These are phyloP conservation scores for Xylaria flabelliformis DNA, from an alignment of 495 filamentous ascomycete genomes.

Conservation along the genomic window DNA sequence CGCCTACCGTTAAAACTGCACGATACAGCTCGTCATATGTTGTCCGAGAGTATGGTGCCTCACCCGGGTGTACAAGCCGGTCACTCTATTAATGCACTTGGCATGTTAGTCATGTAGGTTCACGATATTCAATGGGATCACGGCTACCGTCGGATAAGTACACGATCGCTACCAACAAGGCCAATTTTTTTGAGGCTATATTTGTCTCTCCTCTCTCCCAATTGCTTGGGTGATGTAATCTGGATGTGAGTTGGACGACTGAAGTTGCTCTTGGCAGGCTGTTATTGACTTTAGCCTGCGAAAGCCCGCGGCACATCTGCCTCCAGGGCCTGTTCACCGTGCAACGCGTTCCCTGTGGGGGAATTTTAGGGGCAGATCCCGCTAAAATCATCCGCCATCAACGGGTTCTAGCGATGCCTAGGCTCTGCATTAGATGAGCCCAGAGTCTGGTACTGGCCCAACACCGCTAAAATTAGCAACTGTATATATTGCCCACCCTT, in stretches of 20 bases:
- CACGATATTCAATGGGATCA: background rate
- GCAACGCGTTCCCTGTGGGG: slow-evolving; percentile 12
- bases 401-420: slow-evolving; percentile 11
- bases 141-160: slow-evolving; percentile 9
- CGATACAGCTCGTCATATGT: background rate
- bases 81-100: background rate
- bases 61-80: background rate
- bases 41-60: background rate
- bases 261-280: slow-evolving; percentile 8
- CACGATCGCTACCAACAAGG: background rate
- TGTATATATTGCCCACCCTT: slow-evolving; percentile 23
- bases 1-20: background rate
- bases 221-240: slow-evolving; percentile 11
- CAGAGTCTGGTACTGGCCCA: background rate
- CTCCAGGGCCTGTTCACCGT: slow-evolving; percentile 15
- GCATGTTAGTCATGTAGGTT: background rate
- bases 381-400: background rate
- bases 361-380: slow-evolving; percentile 20
- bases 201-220: slow-evolving; percentile 1
- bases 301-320: slow-evolving; percentile 10
- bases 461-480: slow-evolving; percentile 25
- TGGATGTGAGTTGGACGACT: background rate
- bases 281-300: slow-evolving; percentile 18
- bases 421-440: slow-evolving; percentile 18
- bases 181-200: background rate